These are phyloP conservation scores for Celoporthe dispersa DNA, from an alignment of 2,329 filamentous ascomycete species.

Conservation along the genomic window DNA sequence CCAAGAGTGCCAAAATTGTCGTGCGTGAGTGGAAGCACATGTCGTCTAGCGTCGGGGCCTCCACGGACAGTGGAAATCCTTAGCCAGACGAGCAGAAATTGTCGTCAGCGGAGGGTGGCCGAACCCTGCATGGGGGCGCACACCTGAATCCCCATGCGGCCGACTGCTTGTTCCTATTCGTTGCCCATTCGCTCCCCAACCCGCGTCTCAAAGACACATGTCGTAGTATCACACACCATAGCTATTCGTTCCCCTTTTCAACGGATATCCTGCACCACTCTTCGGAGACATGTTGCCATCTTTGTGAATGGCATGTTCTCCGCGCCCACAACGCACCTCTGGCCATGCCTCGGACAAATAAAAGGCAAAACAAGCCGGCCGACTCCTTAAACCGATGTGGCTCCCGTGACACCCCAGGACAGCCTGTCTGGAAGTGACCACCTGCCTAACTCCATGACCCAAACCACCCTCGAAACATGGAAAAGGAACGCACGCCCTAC, in stretches of 20 bases:
- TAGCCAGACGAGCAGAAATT: background rate
- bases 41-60: background rate
- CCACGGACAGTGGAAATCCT: background rate
- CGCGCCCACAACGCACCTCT: background rate
- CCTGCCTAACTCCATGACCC: slow-evolving; percentile 25
- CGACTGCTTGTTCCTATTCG: background rate
- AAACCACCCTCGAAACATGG: slow-evolving; percentile 16
- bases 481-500: slow-evolving; percentile 24
- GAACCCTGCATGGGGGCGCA: slow-evolving; percentile 8
- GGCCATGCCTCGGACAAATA: background rate
- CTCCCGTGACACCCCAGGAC: slow-evolving; percentile 8
- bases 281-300: background rate
- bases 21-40: slow-evolving; percentile 8
- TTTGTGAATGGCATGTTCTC: slow-evolving; percentile 10
- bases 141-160: background rate
- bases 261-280: slow-evolving; percentile 14
- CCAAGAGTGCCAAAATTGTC: slow-evolving; percentile 21
- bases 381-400: slow-evolving; percentile 4
- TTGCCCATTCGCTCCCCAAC: background rate
- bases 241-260: background rate
- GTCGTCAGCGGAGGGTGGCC: slow-evolving; percentile 10
- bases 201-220: background rate
- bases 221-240: background rate
- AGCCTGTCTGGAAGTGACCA: slow-evolving; percentile 18
- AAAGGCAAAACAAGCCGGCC: slow-evolving; percentile 9